These are phyloP conservation scores for Aegilops tauschii DNA, from an alignment of 176 grass and related monocot genomes.

Conservation along the genomic window DNA sequence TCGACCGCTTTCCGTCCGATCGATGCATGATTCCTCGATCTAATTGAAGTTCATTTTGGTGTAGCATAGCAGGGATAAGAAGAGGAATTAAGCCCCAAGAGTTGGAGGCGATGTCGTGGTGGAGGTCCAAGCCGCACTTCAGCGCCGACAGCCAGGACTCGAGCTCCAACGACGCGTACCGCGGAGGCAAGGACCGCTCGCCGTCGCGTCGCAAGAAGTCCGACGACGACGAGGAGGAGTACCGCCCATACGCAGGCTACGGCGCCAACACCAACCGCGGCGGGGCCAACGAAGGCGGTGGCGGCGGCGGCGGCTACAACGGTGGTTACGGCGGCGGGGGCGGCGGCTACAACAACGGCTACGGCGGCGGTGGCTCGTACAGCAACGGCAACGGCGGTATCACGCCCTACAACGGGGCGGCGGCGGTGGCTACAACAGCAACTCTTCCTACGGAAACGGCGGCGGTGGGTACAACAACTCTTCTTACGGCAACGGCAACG, in stretches of 20 bases:
- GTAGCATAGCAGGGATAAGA: neutral
- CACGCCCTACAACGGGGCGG: neutral
- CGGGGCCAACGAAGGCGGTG: neutral
- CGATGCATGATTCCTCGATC: neutral
- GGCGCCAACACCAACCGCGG: neutral
- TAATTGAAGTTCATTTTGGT: neutral
- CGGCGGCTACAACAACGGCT: conserved; percentile 5
- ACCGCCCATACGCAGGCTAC: neutral
- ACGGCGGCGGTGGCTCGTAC: neutral
- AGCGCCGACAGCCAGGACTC: neutral
- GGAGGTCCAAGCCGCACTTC: neutral
- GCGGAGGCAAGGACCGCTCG: conserved; percentile 6
- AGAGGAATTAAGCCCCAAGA: neutral
- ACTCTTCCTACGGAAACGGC: neutral
- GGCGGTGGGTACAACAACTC: neutral
- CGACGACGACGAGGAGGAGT: neutral
- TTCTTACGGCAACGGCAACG: neutral
- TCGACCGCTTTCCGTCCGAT: neutral
- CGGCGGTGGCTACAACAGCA: neutral
- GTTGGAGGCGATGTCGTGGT: conserved; percentile 11
- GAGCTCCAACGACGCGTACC: neutral
- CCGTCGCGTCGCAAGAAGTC: neutral
- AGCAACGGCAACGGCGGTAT: neutral
- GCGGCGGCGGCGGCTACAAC: neutral
- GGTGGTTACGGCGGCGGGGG: neutral